Conservation (phyloP, 2,329 filamentous ascomycete species). For the Coleophoma crateriformis region DNA sequence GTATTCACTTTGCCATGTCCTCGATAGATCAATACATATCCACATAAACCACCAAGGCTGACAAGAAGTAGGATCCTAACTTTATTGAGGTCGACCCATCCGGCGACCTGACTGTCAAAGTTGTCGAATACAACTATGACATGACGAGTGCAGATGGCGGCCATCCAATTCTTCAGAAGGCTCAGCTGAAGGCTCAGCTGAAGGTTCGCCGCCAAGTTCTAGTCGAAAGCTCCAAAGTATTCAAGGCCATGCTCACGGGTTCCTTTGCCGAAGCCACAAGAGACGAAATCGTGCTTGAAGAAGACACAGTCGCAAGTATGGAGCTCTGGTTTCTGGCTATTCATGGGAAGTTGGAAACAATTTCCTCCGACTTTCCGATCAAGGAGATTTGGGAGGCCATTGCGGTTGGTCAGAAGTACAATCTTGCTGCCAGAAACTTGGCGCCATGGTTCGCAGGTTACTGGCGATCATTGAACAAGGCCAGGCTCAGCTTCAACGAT, state of each 20-base stretch:
- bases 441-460: conserved; percentile 7
- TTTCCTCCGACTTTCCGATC: conserved; percentile 2
- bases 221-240: conserved; percentile 2
- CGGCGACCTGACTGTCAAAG: not conserved
- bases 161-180: too few species aligned
- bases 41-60: too few species aligned
- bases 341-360: conserved; percentile 4
- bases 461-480: not conserved
- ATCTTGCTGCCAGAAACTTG: conserved; percentile 2
- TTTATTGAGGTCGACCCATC: not conserved
- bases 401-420: conserved; percentile 2
- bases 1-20: too few species aligned
- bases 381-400: conserved; percentile 9
- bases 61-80: not conserved
- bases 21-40: too few species aligned
- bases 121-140: not conserved
- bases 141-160: not conserved
- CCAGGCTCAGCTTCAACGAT: not conserved
- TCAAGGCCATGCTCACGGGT: conserved; percentile 1
- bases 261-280: conserved; percentile 1
- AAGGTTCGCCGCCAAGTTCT: conserved; percentile 7
- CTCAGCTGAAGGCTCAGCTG: too few species aligned
- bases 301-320: conserved; percentile 5
- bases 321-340: conserved; percentile 11
- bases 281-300: conserved; percentile 4